Evolutionary conservation across 768 basidiomycete genomes (phyloP), one percentile per base, ranked within the genome.

Genomic region (Cubamyces sp.): DNA sequence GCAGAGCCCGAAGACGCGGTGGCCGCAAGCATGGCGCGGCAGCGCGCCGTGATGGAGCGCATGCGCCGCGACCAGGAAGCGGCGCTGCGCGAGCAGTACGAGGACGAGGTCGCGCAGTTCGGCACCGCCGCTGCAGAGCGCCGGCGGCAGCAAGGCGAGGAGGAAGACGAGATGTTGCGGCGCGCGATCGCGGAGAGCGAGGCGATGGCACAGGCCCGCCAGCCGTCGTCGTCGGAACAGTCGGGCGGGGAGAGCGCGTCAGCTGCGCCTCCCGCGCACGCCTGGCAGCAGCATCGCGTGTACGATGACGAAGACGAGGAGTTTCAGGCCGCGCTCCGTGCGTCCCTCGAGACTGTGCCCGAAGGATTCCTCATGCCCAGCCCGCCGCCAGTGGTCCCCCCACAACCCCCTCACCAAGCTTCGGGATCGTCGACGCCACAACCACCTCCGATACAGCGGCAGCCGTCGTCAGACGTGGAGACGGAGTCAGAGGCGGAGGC

Each of bases 251-350:
- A 67, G 5, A 69, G 60, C 19, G 68, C 43, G 18, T 43, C 28
- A 43, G 28, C 42, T 25, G 47, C 62, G 42, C 45, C 47, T 0
- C 47, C 68, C 48, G 49, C 62, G 53, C 47, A 66, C 48, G 51
- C 62, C 50, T 61, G 39, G 64, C 67, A 61, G 4, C 55, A 54
- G 28, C 62, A 80, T 53, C 76, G 85, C 48, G 83, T 87, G 41
- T 87, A 91, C 66, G 94, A 95, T 64, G 94, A 96, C 65, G 94
- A 95, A 53, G 94, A 96, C 68, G 85, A 84, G 23, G 88, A 91
- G 67, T 76, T 96, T 48, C 94, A 96, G 74, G 94, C 93, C 12
- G 94, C 94, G 5, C 78, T 96, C 50, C 87, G 79, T 70, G 94
- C 92, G 2, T 94, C 93, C 40, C 77, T 96, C 64, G 88, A 90